Base-by-base conservation (phyloP, 148 eudicot species). In the Nepenthes mirabilis region DNA sequence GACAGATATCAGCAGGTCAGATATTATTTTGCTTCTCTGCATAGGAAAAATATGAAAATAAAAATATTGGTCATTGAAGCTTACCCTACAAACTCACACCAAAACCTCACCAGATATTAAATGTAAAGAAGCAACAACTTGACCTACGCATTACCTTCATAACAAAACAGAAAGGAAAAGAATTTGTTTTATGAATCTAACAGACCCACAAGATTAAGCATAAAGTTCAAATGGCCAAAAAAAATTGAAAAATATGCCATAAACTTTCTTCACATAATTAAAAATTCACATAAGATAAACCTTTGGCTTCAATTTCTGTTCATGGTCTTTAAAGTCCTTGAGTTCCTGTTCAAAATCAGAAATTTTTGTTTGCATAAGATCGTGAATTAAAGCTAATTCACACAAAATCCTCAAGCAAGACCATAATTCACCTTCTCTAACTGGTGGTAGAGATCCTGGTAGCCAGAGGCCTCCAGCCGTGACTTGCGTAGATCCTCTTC, bases 21-120 rank as follows among this genome's bases (percentile, higher is more conserved):
- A 94, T 65, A 94, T 69, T 62, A 84, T 76, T 79, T 89, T 94
- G 52, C 75, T 67, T 74, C 99, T 88, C 99, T 94, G 95, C 83
- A 77, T 54, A 64, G 56, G 58, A 58, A 4, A 65, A 72, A 67
- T 9, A 47, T 13, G 56, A 3, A 5, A 61, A 14, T 47, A 57
- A 34, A 0, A 23, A 47, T 36, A 49, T 13, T 64, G 11, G 55
- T 5, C 14, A n/a, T 12, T 5, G n/a, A 9, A 36, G 12, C 53
- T 11, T 47, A 52, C 10, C 58, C n/a, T 6, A 36, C 50, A 54
- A 43, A 54, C 45, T 14, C 56, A 6, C 50, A 47, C 65, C 34
- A 52, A 6, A 35, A 62, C 34, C 9, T 52, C 11, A 43, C 36
- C 37, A 59, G 14, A 33, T 7, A 1, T 57, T 6, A 23, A 5